Percentiles rank a stretch among this genome's conserved stretches.
Evolutionary conservation across 2,329 filamentous ascomycete genomes (phyloP).

Genomic region (Plenodomus lindquistii): DNA sequence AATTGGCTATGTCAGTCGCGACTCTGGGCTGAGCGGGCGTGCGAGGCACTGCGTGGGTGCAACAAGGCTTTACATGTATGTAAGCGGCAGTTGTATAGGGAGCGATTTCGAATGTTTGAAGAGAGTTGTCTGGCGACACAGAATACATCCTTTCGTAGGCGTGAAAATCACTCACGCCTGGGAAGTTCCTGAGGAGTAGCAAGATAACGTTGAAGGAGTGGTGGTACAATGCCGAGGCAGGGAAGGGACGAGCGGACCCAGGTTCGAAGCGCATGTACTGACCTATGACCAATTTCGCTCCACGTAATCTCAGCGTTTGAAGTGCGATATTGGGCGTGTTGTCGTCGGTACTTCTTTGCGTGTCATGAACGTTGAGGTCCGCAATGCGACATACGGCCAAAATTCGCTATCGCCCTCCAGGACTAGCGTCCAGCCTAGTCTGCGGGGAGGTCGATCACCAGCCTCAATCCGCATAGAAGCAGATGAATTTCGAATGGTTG

Average conservation of each 20-base stretch:
- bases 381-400: neutral
- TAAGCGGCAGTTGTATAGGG: neutral
- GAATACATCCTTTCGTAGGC: neutral
- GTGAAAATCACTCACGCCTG: neutral
- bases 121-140: neutral
- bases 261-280: neutral
- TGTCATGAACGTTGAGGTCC: neutral
- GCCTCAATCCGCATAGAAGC: neutral
- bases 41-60: neutral
- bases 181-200: neutral
- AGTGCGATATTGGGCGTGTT: neutral
- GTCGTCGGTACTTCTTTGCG: neutral
- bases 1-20: constrained; percentile 13
- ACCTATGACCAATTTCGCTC: neutral
- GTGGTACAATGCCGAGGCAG: neutral
- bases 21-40: neutral
- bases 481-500: neutral
- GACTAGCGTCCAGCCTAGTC: neutral
- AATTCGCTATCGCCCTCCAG: neutral
- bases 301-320: neutral
- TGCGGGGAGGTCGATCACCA: neutral
- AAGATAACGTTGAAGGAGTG: neutral
- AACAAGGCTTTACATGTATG: neutral
- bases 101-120: neutral
- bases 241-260: neutral